Evolutionary conservation across 441 rosid genomes (phyloP).

Genomic region (Isatis lusitanica): DNA sequence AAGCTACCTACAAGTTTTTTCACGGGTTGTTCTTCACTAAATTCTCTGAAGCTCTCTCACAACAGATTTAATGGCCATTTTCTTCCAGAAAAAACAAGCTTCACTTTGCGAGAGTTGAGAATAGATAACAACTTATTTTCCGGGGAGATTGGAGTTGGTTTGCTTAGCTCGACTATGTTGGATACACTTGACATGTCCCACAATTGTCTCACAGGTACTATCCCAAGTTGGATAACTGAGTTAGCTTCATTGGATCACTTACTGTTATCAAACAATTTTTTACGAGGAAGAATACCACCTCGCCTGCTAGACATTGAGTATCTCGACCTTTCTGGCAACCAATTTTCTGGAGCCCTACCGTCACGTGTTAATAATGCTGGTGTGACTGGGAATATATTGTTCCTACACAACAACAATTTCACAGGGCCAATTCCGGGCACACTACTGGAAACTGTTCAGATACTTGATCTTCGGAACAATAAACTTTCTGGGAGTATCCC

Average conservation of each 20-base stretch:
- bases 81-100: not conserved
- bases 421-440: not conserved
- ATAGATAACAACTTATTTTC: constrained; percentile 19
- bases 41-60: not conserved
- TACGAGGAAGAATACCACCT: constrained; percentile 1
- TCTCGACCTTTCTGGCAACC: constrained; percentile 21
- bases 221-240: constrained; percentile 23
- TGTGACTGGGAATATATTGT: not conserved
- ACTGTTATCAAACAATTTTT: not conserved
- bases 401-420: constrained; percentile 10
- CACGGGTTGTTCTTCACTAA: not conserved
- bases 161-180: not conserved
- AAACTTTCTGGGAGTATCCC: constrained; percentile 18
- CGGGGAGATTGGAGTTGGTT: constrained; percentile 1
- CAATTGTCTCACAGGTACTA: not conserved
- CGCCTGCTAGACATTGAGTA: not conserved
- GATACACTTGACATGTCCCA: not conserved
- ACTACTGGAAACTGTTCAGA: not conserved
- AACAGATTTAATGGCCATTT: constrained; percentile 11
- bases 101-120: not conserved
- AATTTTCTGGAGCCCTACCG: constrained; percentile 5
- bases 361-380: not conserved
- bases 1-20: not conserved
- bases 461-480: constrained; percentile 25
- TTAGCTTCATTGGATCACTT: not conserved